A percentile compares a stretch with the other conserved stretches of the same genome.
Conservation (phyloP, 2,329 filamentous ascomycete genomes). For the Karstenula rhodostoma region DNA sequence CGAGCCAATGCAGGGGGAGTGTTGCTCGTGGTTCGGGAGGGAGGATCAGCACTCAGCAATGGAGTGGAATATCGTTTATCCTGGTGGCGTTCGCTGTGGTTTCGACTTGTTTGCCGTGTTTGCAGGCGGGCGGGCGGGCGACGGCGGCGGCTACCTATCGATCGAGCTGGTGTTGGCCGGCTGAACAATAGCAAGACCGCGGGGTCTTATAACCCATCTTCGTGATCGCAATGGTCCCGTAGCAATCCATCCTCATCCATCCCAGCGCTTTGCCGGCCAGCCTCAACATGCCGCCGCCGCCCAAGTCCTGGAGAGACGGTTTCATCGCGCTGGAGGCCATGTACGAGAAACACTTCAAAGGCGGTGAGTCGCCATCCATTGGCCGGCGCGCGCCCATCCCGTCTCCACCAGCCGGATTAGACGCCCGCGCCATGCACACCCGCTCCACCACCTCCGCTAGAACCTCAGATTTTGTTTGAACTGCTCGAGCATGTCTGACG, state of each 20-base stretch:
- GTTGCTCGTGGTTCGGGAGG: constrained; percentile 16
- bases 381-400: constrained; percentile 33
- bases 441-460: constrained; percentile 28
- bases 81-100: neutral
- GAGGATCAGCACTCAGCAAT: neutral
- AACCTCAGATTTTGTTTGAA: constrained; percentile 19
- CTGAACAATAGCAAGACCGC: constrained; percentile 11
- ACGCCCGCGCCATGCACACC: constrained; percentile 38
- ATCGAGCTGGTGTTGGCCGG: neutral
- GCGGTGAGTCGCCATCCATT: constrained; percentile 49
- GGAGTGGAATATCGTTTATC: constrained; percentile 9
- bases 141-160: too few relatives aligned
- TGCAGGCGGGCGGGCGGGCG: constrained; percentile 11
- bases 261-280: constrained; percentile 17
- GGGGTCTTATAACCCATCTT: neutral
- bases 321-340: constrained; percentile 40
- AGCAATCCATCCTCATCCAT: neutral
- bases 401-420: constrained; percentile 9
- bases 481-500: constrained; percentile 38
- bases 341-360: constrained; percentile 45
- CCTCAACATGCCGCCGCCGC: constrained; percentile 45
- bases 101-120: constrained; percentile 12
- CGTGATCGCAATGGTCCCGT: neutral
- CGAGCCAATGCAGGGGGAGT: constrained; percentile 29
- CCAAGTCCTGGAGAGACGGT: constrained; percentile 36